Evolutionary conservation across 257 asterid genomes (phyloP).

Genomic region (Cynanchum wilfordii): DNA sequence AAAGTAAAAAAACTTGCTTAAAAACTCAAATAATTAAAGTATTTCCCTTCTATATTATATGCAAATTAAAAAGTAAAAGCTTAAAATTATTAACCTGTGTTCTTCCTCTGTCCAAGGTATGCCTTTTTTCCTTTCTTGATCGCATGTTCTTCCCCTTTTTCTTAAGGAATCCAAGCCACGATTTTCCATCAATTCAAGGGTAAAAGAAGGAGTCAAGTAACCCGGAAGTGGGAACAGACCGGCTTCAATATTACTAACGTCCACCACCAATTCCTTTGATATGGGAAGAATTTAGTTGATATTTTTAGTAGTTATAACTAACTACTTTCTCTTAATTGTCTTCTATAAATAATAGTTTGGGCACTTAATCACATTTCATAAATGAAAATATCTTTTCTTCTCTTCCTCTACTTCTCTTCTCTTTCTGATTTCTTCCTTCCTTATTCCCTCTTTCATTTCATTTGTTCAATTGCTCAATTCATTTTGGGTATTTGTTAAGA

Average conservation of each 20-base stretch:
- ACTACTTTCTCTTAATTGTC: too few relatives aligned
- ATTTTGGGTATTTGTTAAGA: too few relatives aligned
- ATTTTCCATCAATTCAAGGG: constrained; percentile 40
- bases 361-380: too few relatives aligned
- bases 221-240: constrained; percentile 65
- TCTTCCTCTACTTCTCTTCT: too few relatives aligned
- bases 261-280: constrained; percentile 61
- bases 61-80: too few relatives aligned
- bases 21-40: background rate
- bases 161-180: constrained; percentile 34
- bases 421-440: too few relatives aligned
- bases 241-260: constrained; percentile 68
- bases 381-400: too few relatives aligned
- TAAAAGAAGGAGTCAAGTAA: constrained; percentile 39
- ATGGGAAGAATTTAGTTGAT: too few relatives aligned
- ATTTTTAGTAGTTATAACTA: too few relatives aligned
- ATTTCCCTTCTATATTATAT: background rate
- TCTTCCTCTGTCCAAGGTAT: constrained; percentile 91
- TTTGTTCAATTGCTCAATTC: too few relatives aligned
- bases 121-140: constrained; percentile 72
- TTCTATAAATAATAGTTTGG: too few relatives aligned
- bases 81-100: constrained; percentile 46
- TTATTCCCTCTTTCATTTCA: too few relatives aligned
- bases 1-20: background rate
- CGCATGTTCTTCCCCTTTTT: constrained; percentile 45